phyloP scores from a whole-genome alignment of 352 stramenopile genomes.

The Aphanomyces astaci region DNA sequence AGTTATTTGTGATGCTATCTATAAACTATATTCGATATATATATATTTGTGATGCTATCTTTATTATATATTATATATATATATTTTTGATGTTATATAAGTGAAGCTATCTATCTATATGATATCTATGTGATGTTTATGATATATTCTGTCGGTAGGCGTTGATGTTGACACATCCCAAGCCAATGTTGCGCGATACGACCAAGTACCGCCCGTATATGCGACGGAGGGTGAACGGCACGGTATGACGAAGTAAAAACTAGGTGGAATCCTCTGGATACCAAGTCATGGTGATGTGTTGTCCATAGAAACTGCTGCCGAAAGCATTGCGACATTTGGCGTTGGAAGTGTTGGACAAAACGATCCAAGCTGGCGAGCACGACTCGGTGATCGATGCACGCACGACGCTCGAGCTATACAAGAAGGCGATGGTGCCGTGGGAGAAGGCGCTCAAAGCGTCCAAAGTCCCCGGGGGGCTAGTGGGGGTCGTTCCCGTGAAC shows the following conservation, averaged over 20 bases:
- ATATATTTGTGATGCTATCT: no score
- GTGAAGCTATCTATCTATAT: no score
- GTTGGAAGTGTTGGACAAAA: constrained; percentile 49
- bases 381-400: constrained; percentile 83
- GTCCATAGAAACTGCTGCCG: constrained; percentile 67
- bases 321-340: constrained; percentile 74
- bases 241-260: constrained; percentile 31
- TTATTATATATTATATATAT: no score
- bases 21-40: no score
- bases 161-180: constrained; percentile 77
- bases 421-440: constrained; percentile 73
- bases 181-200: constrained; percentile 72
- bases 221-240: constrained; percentile 76
- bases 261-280: neutral
- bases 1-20: no score
- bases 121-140: no score
- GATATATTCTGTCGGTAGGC: no score
- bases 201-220: constrained; percentile 78
- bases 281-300: neutral
- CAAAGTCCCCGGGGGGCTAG: constrained; percentile 29
- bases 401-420: constrained; percentile 69
- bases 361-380: constrained; percentile 80
- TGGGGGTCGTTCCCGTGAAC: constrained; percentile 5
- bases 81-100: no score
- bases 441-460: constrained; percentile 72